Conservation (phyloP, 2,329 filamentous ascomycete species). For the Podosphaera aphanis region DNA sequence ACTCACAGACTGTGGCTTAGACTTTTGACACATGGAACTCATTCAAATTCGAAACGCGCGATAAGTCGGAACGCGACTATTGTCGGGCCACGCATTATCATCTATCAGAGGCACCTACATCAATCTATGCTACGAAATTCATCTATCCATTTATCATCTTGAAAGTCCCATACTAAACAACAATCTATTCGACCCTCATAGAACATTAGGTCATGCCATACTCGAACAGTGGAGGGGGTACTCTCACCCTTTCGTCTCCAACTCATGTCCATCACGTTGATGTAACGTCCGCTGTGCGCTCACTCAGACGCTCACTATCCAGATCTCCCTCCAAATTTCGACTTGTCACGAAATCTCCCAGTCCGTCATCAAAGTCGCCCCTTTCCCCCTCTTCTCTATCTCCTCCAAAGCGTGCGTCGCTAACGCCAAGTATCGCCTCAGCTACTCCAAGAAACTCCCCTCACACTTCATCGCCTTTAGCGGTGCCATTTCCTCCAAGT, state of each 20-base stretch:
- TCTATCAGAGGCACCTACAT: background rate
- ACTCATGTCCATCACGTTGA: constrained; percentile 65
- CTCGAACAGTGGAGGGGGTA: constrained; percentile 41
- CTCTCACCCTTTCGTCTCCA: constrained; percentile 68
- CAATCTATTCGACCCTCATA: background rate
- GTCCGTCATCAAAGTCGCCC: constrained; percentile 27
- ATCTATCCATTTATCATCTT: background rate
- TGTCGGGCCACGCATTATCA: background rate
- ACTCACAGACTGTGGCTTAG: background rate
- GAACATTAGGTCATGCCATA: constrained; percentile 27
- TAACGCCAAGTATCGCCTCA: constrained; percentile 25
- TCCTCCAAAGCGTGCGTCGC: constrained; percentile 21
- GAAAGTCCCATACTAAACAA: background rate
- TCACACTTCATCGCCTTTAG: constrained; percentile 27
- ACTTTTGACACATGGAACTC: background rate
- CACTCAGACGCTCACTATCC: constrained; percentile 68
- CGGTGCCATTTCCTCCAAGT: constrained; percentile 41
- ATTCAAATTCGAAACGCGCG: background rate
- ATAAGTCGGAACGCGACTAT: background rate
- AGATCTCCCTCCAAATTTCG: constrained; percentile 83
- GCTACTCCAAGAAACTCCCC: constrained; percentile 14
- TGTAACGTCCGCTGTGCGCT: constrained; percentile 57
- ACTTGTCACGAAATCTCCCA: constrained; percentile 25
- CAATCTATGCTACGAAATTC: background rate
- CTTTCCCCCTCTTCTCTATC: constrained; percentile 33